Evolutionary conservation across 2,329 filamentous ascomycete genomes (phyloP).

Genomic region (Ophiostoma sp.): DNA sequence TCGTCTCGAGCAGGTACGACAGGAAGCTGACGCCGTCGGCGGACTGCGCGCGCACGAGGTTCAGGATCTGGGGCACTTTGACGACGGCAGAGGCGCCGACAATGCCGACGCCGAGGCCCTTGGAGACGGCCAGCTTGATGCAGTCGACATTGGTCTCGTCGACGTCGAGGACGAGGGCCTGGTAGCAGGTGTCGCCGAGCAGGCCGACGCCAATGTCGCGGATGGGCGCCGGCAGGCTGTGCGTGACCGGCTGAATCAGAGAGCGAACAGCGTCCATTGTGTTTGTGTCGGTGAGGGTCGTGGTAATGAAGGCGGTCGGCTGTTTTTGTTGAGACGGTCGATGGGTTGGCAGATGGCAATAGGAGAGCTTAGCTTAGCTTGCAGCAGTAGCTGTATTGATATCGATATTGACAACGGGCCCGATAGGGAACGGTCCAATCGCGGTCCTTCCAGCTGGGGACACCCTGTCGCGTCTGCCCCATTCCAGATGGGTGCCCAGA

Average conservation of each 20-base stretch:
- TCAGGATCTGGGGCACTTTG: conserved; percentile 95
- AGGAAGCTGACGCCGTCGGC: conserved; percentile 82
- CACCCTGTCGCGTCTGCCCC: conserved; percentile 19
- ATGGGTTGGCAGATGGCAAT: background rate
- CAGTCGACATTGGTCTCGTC: conserved; percentile 72
- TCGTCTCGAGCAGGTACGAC: conserved; percentile 87
- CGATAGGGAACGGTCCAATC: conserved; percentile 2
- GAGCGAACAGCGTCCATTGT: conserved; percentile 58
- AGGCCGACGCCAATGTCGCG: conserved; percentile 70
- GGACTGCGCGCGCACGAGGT: conserved; percentile 75
- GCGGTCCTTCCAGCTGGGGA: conserved; percentile 17
- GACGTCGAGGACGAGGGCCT: conserved; percentile 76
- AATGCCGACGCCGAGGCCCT: conserved; percentile 88
- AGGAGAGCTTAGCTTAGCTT: background rate
- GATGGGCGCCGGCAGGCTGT: conserved; percentile 68
- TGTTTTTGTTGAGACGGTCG: background rate
- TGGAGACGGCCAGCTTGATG: conserved; percentile 84
- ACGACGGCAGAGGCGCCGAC: conserved; percentile 85
- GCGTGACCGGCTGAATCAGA: conserved; percentile 62
- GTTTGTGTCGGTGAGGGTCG: background rate
- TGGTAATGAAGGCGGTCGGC: background rate
- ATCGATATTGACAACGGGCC: background rate
- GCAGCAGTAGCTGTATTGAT: background rate
- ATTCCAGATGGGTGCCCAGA: background rate
- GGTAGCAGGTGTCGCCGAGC: conserved; percentile 80